Evolutionary conservation across 176 grass and related monocot genomes (phyloP), one percentile per base, ranked within the genome.

Genomic region (Dendrocalamus sinicus): DNA sequence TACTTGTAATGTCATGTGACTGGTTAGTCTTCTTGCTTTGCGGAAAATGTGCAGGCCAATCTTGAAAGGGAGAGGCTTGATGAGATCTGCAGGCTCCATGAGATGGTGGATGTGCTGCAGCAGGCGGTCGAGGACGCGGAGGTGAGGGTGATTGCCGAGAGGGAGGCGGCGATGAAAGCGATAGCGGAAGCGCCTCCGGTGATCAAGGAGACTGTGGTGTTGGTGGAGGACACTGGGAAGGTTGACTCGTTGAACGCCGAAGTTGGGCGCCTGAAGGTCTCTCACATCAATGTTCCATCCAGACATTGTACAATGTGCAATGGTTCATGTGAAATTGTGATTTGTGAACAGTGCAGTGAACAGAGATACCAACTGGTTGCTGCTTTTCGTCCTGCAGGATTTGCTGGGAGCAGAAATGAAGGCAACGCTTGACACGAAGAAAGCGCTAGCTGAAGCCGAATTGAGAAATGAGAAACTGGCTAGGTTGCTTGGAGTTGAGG

Each of bases 101-200:
- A 91, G 86, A 85, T 86, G 83, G 69, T 93, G 85, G 83, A 91
- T 62, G 83, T 85, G 52, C 83, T 93, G 68, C 92, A 91, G 84
- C 81, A 88, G 71, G 86, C 86, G 52, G 86, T 88, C 5, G 75
- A 86, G 28, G 92, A 93, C 8, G 83, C 89, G 0, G 86, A 89
- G 61, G 61, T 74, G 15, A 86, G 86, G 39, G 79, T 79, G 15
- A 43, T 72, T 1, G 51, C 73, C 39, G 86, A 91, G 52, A 64
- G 82, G 32, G 89, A 88, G 79, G 82, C 86, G 19, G 89, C 86
- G 8, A 69, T 76, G 79, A 90, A 83, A 74, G 85, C 86, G 47
- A 35, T 86, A 20, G 82, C 84, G 9, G 86, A 93, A 23, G 78
- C 62, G 11, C 53, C 92, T 8, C 55, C 75, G 48, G 73, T 88